These are phyloP conservation scores for Yamadazyma membranifaciens DNA, from an alignment of 1,139 yeast genomes.

Conservation along the genomic window DNA sequence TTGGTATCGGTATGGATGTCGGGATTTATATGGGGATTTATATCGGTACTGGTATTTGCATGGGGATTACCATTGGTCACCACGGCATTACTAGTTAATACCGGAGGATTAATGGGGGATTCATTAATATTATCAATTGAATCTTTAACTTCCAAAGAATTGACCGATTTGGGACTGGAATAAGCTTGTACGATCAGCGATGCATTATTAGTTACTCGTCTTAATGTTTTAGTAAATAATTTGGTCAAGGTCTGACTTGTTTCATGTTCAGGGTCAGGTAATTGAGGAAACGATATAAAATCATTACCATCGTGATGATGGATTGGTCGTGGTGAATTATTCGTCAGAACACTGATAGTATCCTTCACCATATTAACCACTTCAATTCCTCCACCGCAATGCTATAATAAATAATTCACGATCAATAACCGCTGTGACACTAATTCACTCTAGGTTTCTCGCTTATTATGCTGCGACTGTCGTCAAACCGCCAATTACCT, in stretches of 20 bases:
- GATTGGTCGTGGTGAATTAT: too few species aligned
- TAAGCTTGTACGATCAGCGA: constrained; percentile 38
- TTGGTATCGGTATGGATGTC: too few species aligned
- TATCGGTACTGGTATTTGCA: too few species aligned
- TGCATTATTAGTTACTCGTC: constrained; percentile 47
- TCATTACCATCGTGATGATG: constrained; percentile 17
- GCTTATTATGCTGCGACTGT: too few species aligned
- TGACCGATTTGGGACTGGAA: constrained; percentile 15
- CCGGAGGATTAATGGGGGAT: constrained; percentile 11
- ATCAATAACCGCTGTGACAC: too few species aligned
- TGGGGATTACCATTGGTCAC: neutral
- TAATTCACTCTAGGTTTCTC: neutral
- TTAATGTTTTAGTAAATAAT: constrained; percentile 39
- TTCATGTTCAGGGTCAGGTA: constrained; percentile 45
- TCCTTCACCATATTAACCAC: neutral
- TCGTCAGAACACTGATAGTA: neutral
- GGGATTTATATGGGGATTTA: too few species aligned
- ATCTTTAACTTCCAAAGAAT: constrained; percentile 10
- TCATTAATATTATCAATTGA: constrained; percentile 8
- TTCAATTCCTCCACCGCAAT: neutral
- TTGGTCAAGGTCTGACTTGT: constrained; percentile 29
- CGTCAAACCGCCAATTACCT: too few species aligned
- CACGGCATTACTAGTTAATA: constrained; percentile 2
- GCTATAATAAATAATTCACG: too few species aligned
- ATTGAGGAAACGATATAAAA: constrained; percentile 44